These are phyloP conservation scores for Colletotrichum sidae DNA, from an alignment of 2,329 filamentous ascomycete genomes.

Conservation along the genomic window DNA sequence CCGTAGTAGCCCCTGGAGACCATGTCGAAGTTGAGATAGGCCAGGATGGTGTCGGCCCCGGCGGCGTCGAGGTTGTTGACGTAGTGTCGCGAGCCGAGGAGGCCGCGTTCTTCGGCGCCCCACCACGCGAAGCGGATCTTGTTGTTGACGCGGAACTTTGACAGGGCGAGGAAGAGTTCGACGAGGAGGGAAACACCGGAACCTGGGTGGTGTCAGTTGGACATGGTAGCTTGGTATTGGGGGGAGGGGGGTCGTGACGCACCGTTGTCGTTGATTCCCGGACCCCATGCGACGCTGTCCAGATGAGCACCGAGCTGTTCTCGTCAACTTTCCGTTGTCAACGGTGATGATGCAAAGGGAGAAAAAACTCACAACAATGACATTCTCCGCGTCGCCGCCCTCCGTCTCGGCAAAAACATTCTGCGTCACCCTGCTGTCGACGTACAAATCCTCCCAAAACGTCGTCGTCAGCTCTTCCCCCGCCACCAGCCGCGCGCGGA, in stretches of 20 bases:
- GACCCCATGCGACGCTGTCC: constrained; percentile 56
- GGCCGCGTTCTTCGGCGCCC: constrained; percentile 58
- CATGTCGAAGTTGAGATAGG: constrained; percentile 57
- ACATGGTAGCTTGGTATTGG: not conserved
- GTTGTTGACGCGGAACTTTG: constrained; percentile 49
- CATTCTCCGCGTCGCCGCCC: constrained; percentile 54
- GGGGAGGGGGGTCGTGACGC: not conserved
- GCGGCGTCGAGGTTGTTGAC: constrained; percentile 47
- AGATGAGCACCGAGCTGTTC: constrained; percentile 53
- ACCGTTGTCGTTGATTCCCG: constrained; percentile 61
- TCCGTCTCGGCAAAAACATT: constrained; percentile 60
- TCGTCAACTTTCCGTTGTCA: not conserved
- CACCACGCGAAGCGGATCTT: constrained; percentile 58
- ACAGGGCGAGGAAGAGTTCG: constrained; percentile 53
- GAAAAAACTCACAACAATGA: constrained; percentile 44
- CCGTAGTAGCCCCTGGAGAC: constrained; percentile 50
- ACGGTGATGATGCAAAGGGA: fast-evolving
- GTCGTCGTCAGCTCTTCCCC: constrained; percentile 49
- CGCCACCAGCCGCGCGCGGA: constrained; percentile 46
- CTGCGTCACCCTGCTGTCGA: constrained; percentile 54
- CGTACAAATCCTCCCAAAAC: constrained; percentile 49
- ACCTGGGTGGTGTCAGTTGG: not conserved
- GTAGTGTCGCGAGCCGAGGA: constrained; percentile 50
- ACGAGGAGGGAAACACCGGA: constrained; percentile 55
- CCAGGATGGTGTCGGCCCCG: constrained; percentile 49